Evolutionary conservation across 768 basidiomycete species (phyloP).

Genomic region (Rhizopogon vulgaris): DNA sequence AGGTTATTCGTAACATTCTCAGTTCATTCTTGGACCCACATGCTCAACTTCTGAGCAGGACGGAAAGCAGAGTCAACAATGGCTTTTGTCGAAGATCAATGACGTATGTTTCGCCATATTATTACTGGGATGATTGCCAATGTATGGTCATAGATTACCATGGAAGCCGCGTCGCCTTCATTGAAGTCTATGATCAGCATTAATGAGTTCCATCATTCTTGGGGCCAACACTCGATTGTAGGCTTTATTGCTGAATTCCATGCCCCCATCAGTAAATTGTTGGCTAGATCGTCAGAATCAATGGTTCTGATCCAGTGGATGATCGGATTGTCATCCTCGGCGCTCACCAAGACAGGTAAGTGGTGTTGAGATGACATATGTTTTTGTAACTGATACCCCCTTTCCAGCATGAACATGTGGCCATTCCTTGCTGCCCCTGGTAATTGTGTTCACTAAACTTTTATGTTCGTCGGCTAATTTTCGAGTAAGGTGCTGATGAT

Average conservation of each 20-base stretch:
- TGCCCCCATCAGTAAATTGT: constrained; percentile 1
- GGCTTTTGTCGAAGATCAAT: constrained; percentile 63
- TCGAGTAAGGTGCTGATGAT: constrained; percentile 31
- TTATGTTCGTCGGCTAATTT: not conserved
- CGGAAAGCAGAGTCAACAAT: constrained; percentile 69
- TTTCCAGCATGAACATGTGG: constrained; percentile 63
- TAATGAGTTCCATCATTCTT: constrained; percentile 69
- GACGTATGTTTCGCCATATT: constrained; percentile 38
- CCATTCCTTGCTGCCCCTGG: constrained; percentile 76
- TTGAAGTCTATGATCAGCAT: constrained; percentile 55
- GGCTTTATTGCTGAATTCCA: constrained; percentile 17
- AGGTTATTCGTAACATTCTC: not conserved
- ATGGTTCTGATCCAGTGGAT: constrained; percentile 58
- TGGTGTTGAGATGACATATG: constrained; percentile 2
- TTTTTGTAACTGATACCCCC: constrained; percentile 2
- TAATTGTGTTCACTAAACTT: constrained; percentile 17
- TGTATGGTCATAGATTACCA: constrained; percentile 47
- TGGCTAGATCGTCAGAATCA: constrained; percentile 64
- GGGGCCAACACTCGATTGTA: constrained; percentile 82
- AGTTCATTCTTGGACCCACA: too few relatives aligned
- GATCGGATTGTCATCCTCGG: constrained; percentile 63
- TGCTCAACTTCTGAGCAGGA: constrained; percentile 37
- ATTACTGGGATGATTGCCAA: constrained; percentile 6
- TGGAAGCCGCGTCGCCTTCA: constrained; percentile 49
- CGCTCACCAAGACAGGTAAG: constrained; percentile 80